A percentile compares a stretch with the other conserved stretches of the same genome.
Conservation (phyloP, 2,329 filamentous ascomycete genomes). For the Alternaria brassicicola region DNA sequence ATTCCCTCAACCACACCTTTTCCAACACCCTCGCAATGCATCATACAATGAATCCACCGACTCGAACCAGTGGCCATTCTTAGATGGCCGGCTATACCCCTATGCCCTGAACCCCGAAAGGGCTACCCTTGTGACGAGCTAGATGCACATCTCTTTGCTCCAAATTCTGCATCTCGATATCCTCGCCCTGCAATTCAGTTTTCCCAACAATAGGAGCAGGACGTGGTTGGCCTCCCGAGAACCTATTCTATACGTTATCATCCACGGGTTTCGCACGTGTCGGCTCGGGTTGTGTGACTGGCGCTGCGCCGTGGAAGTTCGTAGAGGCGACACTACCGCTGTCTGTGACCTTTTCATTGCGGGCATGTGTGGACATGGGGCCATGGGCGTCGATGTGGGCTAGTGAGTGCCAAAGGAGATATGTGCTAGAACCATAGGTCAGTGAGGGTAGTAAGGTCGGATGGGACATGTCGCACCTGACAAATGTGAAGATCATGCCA, state of each 20-base stretch:
- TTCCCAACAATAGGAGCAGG: not conserved
- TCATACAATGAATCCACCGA: not conserved
- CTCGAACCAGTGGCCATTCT: not conserved
- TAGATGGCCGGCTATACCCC: not conserved
- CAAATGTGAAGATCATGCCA: constrained; percentile 57
- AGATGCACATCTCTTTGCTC: not conserved
- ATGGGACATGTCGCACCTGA: constrained; percentile 45
- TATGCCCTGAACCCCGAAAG: not conserved
- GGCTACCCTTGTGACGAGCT: not conserved
- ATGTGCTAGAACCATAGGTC: constrained; percentile 34
- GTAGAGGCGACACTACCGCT: not conserved
- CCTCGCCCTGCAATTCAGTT: not conserved
- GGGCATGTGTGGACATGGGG: constrained; percentile 49
- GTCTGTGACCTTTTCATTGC: constrained; percentile 8
- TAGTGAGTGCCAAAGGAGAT: constrained; percentile 49
- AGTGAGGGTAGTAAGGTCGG: not conserved
- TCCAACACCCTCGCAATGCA: not conserved
- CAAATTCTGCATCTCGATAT: not conserved
- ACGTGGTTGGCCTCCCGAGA: not conserved
- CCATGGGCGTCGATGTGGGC: constrained; percentile 48
- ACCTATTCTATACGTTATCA: not conserved
- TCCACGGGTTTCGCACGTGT: not conserved
- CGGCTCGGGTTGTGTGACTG: not conserved
- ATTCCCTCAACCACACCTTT: not conserved
- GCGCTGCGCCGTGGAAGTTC: not conserved